Base-by-base conservation (phyloP, 2,329 filamentous ascomycete genomes). In the Fusarium secorum region DNA sequence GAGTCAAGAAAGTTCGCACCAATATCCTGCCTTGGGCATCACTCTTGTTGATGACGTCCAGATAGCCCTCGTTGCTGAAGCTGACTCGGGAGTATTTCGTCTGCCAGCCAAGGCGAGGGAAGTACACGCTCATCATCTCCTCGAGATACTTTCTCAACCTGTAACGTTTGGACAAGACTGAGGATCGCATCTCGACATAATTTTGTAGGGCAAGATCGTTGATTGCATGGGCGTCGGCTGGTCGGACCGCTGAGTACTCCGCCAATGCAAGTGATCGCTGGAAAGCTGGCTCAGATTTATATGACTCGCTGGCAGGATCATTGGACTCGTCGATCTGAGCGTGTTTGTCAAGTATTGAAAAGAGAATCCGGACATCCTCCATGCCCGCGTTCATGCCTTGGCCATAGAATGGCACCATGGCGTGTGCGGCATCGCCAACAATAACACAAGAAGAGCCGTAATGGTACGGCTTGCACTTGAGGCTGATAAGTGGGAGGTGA, bases 321-420 rank as follows among this genome's bases (percentile, higher is more conserved):
- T 85, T 86, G 57, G 81, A 81, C 46, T 87, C 84, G 24, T 81
- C 76, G 11, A 82, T 74, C 38, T 79, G 80, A 3, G 85, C 83
- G 72, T 94, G 85, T 72, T 88, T 87, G 81, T 98, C 95, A 3
- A 98, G 85, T 45, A 92, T 86, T 1, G 90, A 89, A 81, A 97
- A 99, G 2, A 99, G 87, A 9, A 97, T 90, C 11, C 92, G 90
- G 17, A 99, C 94, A 76, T 98, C 95, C 82, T 99, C 96, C 44
- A 99, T 88, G 1, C 96, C 96, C 1, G 96, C 93, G 77, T 99
- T 99, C 90, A 99, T 97, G 39, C 96, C 96, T 80, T 99, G 96
- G 0, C 96, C 96, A 80, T 98, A 99, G 81, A 99, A 99, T 0
- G 96, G 96, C 0, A 99, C 94, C 91, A 99, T 98, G 62, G 97